phyloP scores from a whole-genome alignment of 441 rosid species.

The Adansonia gregorii region DNA sequence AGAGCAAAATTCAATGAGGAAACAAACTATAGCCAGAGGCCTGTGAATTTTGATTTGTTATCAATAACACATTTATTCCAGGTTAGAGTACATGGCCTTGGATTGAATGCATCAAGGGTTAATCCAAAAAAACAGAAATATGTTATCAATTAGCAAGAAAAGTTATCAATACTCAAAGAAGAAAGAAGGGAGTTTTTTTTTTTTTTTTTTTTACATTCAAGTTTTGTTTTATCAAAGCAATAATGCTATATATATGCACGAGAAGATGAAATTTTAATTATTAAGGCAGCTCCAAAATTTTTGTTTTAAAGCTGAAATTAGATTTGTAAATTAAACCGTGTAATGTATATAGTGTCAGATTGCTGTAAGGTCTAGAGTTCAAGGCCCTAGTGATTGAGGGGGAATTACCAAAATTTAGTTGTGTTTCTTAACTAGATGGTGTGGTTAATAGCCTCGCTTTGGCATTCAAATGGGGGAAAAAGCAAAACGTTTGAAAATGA shows the following conservation, averaged over 20 bases:
- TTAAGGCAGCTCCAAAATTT: neutral
- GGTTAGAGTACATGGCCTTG: neutral
- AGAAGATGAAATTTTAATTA: neutral
- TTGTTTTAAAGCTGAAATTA: neutral
- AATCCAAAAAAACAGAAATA: neutral
- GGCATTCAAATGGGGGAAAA: conserved; percentile 23
- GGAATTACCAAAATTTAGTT: neutral
- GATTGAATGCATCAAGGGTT: neutral
- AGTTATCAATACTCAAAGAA: neutral
- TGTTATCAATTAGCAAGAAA: neutral
- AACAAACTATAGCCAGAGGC: neutral
- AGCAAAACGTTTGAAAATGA: conserved; percentile 31
- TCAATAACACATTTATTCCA: neutral
- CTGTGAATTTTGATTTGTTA: neutral
- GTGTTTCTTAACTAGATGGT: neutral
- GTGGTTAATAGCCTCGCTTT: neutral
- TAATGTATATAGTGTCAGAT: neutral
- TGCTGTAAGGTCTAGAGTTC: neutral
- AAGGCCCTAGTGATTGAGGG: neutral
- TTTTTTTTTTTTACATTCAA: neutral
- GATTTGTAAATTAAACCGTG: neutral
- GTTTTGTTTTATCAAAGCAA: neutral
- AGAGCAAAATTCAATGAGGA: conserved; percentile 12
- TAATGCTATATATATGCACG: neutral
- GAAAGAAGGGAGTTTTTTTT: neutral